Evolutionary conservation across 2,329 filamentous ascomycete species (phyloP).

Genomic region (Coniochaeta hoffmannii): DNA sequence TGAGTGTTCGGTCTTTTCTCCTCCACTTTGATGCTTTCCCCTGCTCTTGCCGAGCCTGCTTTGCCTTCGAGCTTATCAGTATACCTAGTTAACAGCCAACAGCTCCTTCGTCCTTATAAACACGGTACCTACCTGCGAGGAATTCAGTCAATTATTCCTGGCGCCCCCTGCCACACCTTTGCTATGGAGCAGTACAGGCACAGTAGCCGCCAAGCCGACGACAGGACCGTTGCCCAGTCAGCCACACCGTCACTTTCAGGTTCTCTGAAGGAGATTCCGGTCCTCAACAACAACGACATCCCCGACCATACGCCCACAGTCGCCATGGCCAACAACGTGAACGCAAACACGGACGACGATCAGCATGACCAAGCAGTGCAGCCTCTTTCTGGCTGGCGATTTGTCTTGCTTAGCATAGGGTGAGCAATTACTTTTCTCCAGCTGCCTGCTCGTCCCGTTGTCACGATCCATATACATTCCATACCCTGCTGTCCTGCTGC

Average conservation of each 20-base stretch:
- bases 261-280: background rate
- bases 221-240: background rate
- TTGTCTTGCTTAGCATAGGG: background rate
- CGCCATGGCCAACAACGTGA: background rate
- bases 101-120: background rate
- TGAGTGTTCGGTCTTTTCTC: background rate
- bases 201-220: background rate
- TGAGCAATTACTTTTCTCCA: background rate
- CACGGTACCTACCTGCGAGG: no score
- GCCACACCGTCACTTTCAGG: background rate
- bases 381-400: background rate
- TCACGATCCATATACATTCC: constrained; percentile 2
- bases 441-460: background rate
- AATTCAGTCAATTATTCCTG: background rate
- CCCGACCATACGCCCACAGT: background rate
- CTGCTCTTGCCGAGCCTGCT: no score
- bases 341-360: background rate
- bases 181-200: background rate
- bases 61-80: background rate
- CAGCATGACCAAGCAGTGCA: background rate
- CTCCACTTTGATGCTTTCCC: background rate
- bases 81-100: background rate
- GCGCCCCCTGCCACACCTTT: background rate
- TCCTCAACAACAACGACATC: background rate
- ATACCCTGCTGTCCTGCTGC: constrained; percentile 5